Evolutionary conservation across 2,329 filamentous ascomycete genomes (phyloP).

Genomic region (Tothia fuscella): DNA sequence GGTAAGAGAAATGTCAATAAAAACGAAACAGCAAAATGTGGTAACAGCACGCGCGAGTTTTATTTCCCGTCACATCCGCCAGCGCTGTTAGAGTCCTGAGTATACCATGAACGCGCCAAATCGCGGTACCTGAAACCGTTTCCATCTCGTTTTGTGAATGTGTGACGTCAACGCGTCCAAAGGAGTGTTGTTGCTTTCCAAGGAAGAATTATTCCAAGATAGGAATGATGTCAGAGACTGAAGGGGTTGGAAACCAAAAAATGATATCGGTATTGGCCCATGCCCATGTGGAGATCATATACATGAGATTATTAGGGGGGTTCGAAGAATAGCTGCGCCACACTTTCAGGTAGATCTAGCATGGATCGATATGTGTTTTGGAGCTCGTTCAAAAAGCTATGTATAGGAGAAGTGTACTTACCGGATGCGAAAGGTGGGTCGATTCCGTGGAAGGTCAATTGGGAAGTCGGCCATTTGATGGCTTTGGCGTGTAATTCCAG

Average conservation of each 20-base stretch:
- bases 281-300: not conserved
- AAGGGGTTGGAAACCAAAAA: not conserved
- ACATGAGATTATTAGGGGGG: not conserved
- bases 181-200: too few relatives aligned
- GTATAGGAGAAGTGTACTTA: slow-evolving; percentile 4
- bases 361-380: not conserved
- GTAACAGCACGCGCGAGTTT: too few relatives aligned
- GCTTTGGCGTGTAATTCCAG: slow-evolving; percentile 26
- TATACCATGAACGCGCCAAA: too few relatives aligned
- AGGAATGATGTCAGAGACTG: too few relatives aligned
- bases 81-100: not conserved
- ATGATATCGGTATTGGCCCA: not conserved
- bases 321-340: not conserved
- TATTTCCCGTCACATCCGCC: slow-evolving; percentile 1
- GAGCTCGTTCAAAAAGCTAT: not conserved
- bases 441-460: slow-evolving; percentile 31
- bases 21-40: not conserved
- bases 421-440: slow-evolving; percentile 32
- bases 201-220: too few relatives aligned
- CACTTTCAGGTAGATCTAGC: not conserved
- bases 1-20: not conserved
- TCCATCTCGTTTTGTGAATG: too few relatives aligned
- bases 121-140: too few relatives aligned
- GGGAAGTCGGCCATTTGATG: slow-evolving; percentile 30
- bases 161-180: too few relatives aligned